Conservation (phyloP, 176 grass and related monocot species). For the Carex kokanica region DNA sequence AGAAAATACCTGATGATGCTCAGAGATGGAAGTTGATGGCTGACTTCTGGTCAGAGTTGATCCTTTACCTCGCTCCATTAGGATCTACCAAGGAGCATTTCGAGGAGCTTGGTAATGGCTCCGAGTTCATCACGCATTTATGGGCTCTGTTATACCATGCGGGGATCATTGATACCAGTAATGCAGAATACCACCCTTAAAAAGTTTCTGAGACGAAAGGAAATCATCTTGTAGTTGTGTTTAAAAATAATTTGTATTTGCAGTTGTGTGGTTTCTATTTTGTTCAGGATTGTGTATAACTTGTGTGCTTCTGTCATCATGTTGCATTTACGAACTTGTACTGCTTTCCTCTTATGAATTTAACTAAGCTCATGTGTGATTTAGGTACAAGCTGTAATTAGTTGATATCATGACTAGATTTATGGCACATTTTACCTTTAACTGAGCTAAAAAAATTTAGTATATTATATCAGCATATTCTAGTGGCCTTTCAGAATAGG, state of each 20-base stretch:
- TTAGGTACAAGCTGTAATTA: not conserved
- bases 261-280: not conserved
- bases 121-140: slow-evolving; percentile 42
- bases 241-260: too few relatives aligned
- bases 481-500: not conserved
- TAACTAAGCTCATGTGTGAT: not conserved
- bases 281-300: not conserved
- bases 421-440: not conserved
- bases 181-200: not conserved
- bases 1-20: not conserved
- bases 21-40: slow-evolving; percentile 22
- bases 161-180: not conserved
- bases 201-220: not conserved
- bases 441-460: not conserved
- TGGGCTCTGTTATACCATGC: slow-evolving; percentile 42
- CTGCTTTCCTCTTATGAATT: not conserved
- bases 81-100: slow-evolving; percentile 19
- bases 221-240: not conserved
- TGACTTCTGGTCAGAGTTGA: slow-evolving; percentile 36
- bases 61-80: slow-evolving; percentile 6
- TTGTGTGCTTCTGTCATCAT: not conserved
- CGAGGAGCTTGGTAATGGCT: slow-evolving; percentile 27
- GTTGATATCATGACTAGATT: not conserved
- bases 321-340: not conserved
- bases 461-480: not conserved